Conservation (phyloP, 108 stramenopile species). For the Licmophora abbreviata region DNA sequence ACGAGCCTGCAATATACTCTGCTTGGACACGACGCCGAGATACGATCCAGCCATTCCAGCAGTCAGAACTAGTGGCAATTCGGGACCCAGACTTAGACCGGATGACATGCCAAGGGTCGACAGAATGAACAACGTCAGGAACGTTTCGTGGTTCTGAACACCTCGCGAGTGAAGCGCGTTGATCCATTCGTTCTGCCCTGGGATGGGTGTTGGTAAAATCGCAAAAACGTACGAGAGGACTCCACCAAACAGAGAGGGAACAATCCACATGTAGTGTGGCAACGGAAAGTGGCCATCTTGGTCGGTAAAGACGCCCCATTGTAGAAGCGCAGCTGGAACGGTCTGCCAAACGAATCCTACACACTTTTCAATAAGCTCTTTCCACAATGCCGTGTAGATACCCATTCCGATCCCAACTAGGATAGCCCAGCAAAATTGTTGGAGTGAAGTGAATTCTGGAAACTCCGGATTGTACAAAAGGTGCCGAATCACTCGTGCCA, state of each 20-base stretch:
- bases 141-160: slow-evolving; percentile 33
- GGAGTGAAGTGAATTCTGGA: slow-evolving; percentile 51
- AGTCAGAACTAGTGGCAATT: slow-evolving; percentile 46
- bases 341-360: slow-evolving; percentile 46
- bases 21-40: slow-evolving; percentile 32
- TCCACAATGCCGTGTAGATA: slow-evolving; percentile 43
- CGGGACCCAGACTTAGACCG: slow-evolving; percentile 48
- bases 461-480: slow-evolving; percentile 35
- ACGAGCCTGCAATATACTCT: slow-evolving; percentile 37
- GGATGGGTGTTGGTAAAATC: slow-evolving; percentile 20
- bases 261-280: slow-evolving; percentile 62
- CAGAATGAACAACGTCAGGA: slow-evolving; percentile 25
- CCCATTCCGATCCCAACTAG: slow-evolving; percentile 47
- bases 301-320: slow-evolving; percentile 39
- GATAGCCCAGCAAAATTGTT: slow-evolving; percentile 49
- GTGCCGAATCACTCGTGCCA: slow-evolving; percentile 18
- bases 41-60: slow-evolving; percentile 55
- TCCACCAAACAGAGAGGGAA: slow-evolving; percentile 31
- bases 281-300: slow-evolving; percentile 39
- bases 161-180: slow-evolving; percentile 34
- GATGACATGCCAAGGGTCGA: slow-evolving; percentile 49
- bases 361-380: slow-evolving; percentile 29
- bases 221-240: slow-evolving; percentile 35
- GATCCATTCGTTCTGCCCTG: slow-evolving; percentile 60
- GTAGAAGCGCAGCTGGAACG: slow-evolving; percentile 25